These are phyloP conservation scores for Paramecium biaurelia DNA, from an alignment of 73 alveolate species.

Conservation along the genomic window DNA sequence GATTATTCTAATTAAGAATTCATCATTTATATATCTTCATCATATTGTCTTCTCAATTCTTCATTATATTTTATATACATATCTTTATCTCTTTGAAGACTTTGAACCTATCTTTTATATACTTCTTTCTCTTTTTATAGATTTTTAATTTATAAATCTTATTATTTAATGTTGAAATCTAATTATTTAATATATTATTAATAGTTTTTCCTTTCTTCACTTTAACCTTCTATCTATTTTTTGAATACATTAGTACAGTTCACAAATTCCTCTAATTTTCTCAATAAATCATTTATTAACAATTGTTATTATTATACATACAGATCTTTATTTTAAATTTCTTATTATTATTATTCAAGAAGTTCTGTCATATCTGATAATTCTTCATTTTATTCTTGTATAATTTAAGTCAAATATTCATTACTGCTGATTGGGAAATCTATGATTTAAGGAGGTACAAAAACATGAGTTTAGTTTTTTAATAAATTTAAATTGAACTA, in stretches of 20 bases:
- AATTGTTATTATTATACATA: background rate
- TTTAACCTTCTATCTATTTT: background rate
- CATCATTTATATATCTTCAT: constrained; percentile 30
- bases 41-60: constrained; percentile 27
- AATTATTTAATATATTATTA: background rate
- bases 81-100: background rate
- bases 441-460: background rate
- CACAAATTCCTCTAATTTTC: constrained; percentile 12
- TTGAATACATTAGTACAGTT: background rate
- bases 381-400: background rate
- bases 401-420: background rate
- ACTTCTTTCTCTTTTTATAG: constrained; percentile 34
- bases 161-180: background rate
- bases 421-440: background rate
- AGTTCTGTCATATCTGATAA: background rate
- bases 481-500: background rate
- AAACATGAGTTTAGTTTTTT: background rate
- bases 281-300: background rate
- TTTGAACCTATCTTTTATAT: constrained; percentile 18
- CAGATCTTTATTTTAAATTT: background rate
- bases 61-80: background rate
- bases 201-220: constrained; percentile 1
- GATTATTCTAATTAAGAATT: constrained; percentile 27
- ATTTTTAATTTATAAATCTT: constrained; percentile 1
- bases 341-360: constrained; percentile 3